Base-by-base conservation (phyloP, 495 filamentous ascomycete species). In the Terfezia boudieri region DNA sequence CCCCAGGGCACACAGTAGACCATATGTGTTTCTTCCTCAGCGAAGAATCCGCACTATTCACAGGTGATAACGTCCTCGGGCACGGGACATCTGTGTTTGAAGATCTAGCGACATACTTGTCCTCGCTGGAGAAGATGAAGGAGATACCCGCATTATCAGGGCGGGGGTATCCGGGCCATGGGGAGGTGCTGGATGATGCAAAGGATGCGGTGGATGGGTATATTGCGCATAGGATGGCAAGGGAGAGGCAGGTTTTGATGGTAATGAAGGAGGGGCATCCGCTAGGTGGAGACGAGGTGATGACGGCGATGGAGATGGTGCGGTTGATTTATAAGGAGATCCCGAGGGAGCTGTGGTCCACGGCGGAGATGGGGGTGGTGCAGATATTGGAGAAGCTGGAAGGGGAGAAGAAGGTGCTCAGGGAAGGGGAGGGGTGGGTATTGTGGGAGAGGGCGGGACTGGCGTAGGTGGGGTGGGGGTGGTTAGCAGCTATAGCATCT, bases 51-150 rank as follows among this genome's bases (percentile, higher is more conserved):
- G 84, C 84, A 9, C 74, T 96, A 64, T 94, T 98, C 67, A 94
- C 88, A 0, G 90, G 85, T 41, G 90, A 98, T 62, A 95, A 90
- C 60, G 84, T 98, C 36, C 74, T 98, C 4, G 90, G 90, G 0
- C 86, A 95, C 55, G 90, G 90, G 2, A 95, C 90, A 4, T 79
- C 83, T 35, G 87, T 94, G 11, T 95, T 94, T 63, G 86, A 93
- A 67, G 80, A 94, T 55, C 71, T 94, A 2, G 67, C 66, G 7
- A 68, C 68, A 4, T 98, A 95, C 63, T 68, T 95, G 55, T 58
- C 61, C n/a, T 86, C 78, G 51, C 67, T 98, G 12, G 70, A 79
- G 53, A 71, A 71, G 55, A 93, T 95, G 85, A 68, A 72, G 50
- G 61, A 66, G 16, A 67, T 77, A 17, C 82, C 83, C 55, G 58